Evolutionary conservation across 257 asterid species (phyloP).

Genomic region (Jacaranda mimosifolia): DNA sequence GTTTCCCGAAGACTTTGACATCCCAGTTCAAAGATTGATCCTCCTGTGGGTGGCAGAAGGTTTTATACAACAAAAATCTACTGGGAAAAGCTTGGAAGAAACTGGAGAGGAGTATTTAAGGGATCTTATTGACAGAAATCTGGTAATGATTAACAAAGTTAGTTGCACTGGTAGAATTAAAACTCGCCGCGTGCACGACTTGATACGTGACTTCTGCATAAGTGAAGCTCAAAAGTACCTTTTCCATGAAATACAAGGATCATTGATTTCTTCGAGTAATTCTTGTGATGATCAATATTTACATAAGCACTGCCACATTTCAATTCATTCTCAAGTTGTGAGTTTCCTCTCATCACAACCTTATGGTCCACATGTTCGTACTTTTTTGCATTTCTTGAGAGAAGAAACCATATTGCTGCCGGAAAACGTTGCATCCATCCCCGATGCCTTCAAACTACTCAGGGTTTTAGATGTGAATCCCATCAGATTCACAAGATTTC

Average conservation of each 20-base stretch:
- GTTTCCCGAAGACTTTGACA: constrained; percentile 43
- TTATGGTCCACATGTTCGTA: constrained; percentile 45
- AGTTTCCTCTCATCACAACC: constrained; percentile 32
- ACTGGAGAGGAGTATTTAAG: constrained; percentile 43
- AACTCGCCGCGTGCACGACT: constrained; percentile 55
- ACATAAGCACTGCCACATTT: constrained; percentile 40
- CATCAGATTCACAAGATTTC: constrained; percentile 41
- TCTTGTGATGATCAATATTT: background rate
- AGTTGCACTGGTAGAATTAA: constrained; percentile 47
- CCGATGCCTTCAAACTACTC: constrained; percentile 47
- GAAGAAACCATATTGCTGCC: constrained; percentile 35
- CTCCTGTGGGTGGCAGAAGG: constrained; percentile 54
- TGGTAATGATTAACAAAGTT: constrained; percentile 39
- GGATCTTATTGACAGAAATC: constrained; percentile 45
- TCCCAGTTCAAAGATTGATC: constrained; percentile 45
- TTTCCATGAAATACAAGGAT: constrained; percentile 35
- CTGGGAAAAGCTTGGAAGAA: constrained; percentile 36
- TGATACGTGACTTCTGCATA: constrained; percentile 50
- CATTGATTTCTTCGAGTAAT: background rate
- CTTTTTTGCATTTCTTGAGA: constrained; percentile 41
- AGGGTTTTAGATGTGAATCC: constrained; percentile 49
- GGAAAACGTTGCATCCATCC: constrained; percentile 40
- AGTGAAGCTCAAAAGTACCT: constrained; percentile 42
- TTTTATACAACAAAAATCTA: constrained; percentile 32
- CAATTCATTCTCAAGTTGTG: constrained; percentile 43